Evolutionary conservation across 148 eudicot genomes (phyloP).

Genomic region (Camellia japonica): DNA sequence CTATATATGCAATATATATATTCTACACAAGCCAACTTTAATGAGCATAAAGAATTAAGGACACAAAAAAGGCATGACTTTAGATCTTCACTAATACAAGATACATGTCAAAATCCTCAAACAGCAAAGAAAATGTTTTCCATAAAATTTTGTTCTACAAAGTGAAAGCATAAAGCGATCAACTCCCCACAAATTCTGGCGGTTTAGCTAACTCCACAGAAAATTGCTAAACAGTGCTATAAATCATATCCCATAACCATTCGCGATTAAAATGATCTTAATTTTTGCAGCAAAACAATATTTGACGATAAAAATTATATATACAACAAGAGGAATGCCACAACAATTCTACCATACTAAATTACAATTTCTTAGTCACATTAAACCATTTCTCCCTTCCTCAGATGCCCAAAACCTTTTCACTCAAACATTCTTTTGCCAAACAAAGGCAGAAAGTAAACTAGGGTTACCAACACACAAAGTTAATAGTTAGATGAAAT

Average conservation of each 20-base stretch:
- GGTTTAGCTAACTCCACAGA: neutral
- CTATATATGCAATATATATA: neutral
- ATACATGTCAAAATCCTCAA: neutral
- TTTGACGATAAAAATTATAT: neutral
- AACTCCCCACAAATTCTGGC: neutral
- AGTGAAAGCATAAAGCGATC: neutral
- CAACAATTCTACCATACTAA: slow-evolving; percentile 2
- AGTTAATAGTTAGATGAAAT: neutral
- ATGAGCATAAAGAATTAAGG: neutral
- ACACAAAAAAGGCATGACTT: neutral
- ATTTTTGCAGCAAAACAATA: too few relatives aligned
- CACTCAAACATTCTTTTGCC: neutral
- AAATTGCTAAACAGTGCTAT: neutral
- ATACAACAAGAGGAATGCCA: neutral
- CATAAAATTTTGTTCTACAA: neutral
- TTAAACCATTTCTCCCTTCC: slow-evolving; percentile 1
- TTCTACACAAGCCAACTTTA: neutral
- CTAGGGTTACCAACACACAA: neutral
- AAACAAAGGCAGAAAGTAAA: neutral
- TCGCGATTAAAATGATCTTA: neutral
- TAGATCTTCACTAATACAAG: neutral
- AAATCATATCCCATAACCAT: neutral
- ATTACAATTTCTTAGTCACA: slow-evolving; percentile 1
- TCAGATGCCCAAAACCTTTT: neutral
- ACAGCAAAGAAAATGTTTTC: neutral